A percentile compares a stretch with the other conserved stretches of the same genome.
Conservation (phyloP, 768 basidiomycete genomes). For the Rickenella mellea region DNA sequence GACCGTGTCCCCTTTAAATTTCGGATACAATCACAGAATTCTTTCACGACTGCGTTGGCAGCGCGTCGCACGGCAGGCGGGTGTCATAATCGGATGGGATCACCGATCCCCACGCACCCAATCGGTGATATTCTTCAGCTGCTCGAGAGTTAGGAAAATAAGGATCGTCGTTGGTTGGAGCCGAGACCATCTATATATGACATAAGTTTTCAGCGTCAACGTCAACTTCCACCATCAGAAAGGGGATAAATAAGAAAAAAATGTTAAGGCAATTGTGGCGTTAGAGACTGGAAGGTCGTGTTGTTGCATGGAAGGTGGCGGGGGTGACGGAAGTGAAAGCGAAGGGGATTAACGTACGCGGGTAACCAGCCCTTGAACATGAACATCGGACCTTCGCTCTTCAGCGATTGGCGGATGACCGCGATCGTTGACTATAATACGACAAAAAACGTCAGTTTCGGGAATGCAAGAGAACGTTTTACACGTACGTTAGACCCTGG, state of each 20-base stretch:
- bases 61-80: too few species aligned
- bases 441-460: neutral
- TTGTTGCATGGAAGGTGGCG: too few species aligned
- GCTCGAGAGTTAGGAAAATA: slow-evolving; percentile 79
- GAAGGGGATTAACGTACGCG: slow-evolving; percentile 21
- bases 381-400: slow-evolving; percentile 75
- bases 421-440: slow-evolving; percentile 52
- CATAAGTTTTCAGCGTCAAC: neutral
- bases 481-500: slow-evolving; percentile 61
- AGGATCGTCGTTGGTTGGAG: slow-evolving; percentile 83
- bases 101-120: slow-evolving; percentile 29
- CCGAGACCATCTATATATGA: slow-evolving; percentile 65
- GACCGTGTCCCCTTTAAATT: too few species aligned
- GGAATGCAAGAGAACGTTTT: neutral
- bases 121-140: slow-evolving; percentile 67
- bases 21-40: too few species aligned
- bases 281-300: too few species aligned
- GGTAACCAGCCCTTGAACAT: slow-evolving; percentile 93
- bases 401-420: slow-evolving; percentile 59
- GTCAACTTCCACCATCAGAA: too few species aligned
- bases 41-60: too few species aligned
- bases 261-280: too few species aligned
- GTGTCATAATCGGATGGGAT: too few species aligned
- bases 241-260: too few species aligned
- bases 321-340: neutral